These are phyloP conservation scores for Cladophialophora chaetospira DNA, from an alignment of 2,329 filamentous ascomycete genomes.

Conservation along the genomic window DNA sequence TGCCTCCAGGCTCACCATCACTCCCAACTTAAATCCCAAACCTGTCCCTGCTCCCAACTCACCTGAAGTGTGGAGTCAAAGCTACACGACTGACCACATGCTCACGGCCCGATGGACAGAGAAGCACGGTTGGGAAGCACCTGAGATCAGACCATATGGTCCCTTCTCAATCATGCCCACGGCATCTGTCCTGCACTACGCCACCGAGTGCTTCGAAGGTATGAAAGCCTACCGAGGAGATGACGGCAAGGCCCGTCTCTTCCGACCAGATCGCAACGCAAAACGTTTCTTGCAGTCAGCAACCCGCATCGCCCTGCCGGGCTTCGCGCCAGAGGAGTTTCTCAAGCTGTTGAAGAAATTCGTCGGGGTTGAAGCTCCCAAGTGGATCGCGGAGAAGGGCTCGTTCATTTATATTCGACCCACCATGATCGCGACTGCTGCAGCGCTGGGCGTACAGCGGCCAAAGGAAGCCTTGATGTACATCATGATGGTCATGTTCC, in stretches of 20 bases:
- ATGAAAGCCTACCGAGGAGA: conserved; percentile 70
- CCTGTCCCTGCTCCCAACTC: conserved; percentile 43
- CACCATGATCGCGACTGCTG: conserved; percentile 80
- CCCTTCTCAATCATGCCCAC: conserved; percentile 78
- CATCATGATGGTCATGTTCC: conserved; percentile 48
- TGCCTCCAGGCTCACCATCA: conserved; percentile 44
- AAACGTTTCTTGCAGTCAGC: conserved; percentile 60
- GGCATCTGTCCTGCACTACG: conserved; percentile 81
- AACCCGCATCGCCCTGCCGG: conserved; percentile 70
- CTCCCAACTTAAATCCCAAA: conserved; percentile 40
- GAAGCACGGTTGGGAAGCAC: conserved; percentile 69
- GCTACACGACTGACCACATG: conserved; percentile 80
- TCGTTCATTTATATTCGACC: conserved; percentile 82
- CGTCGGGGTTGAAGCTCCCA: conserved; percentile 32
- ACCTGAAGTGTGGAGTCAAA: conserved; percentile 44
- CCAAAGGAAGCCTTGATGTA: conserved; percentile 87
- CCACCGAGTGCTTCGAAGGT: conserved; percentile 88
- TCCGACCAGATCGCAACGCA: conserved; percentile 74
- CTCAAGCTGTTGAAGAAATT: conserved; percentile 73
- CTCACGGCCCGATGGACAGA: conserved; percentile 70
- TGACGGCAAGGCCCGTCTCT: conserved; percentile 73
- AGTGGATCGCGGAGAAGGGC: conserved; percentile 46
- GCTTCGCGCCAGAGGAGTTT: conserved; percentile 70
- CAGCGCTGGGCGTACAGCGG: conserved; percentile 76
- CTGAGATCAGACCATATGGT: conserved; percentile 74